Evolutionary conservation across 495 filamentous ascomycete species (phyloP).

Genomic region (Evernia prunastri): DNA sequence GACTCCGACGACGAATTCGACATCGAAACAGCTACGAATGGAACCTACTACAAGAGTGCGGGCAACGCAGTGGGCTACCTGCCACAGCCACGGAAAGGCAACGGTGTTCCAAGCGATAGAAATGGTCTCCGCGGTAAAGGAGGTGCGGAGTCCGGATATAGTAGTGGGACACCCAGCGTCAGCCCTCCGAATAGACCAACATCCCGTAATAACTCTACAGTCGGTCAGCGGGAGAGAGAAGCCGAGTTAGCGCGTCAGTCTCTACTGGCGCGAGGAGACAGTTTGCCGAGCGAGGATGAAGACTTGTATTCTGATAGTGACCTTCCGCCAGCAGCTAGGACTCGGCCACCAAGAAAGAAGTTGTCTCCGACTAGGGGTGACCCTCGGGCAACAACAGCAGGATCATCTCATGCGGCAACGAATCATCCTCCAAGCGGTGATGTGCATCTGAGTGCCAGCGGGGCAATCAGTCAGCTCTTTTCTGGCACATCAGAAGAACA

Average conservation of each 20-base stretch:
- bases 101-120: constrained; percentile 48
- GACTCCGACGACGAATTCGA: constrained; percentile 98
- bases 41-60: constrained; percentile 70
- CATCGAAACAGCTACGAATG: constrained; percentile 74
- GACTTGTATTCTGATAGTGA: constrained; percentile 43
- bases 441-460: constrained; percentile 41
- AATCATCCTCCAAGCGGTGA: constrained; percentile 25
- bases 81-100: constrained; percentile 46
- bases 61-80: constrained; percentile 64
- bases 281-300: constrained; percentile 48
- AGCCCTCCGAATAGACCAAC: constrained; percentile 44
- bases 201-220: constrained; percentile 46
- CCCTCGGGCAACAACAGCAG: constrained; percentile 23
- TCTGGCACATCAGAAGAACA: constrained; percentile 79
- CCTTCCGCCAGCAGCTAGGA: constrained; percentile 41
- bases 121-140: constrained; percentile 37
- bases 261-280: constrained; percentile 46
- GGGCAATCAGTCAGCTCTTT: constrained; percentile 67
- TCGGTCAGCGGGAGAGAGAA: constrained; percentile 32
- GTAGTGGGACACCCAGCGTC: constrained; percentile 47
- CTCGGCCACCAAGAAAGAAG: constrained; percentile 43
- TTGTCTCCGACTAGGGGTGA: constrained; percentile 45
- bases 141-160: constrained; percentile 40
- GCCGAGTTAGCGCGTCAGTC: constrained; percentile 59
- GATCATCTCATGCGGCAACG: constrained; percentile 28